Base-by-base conservation (phyloP, 495 filamentous ascomycete genomes). In the Bryoglossum gracile region DNA sequence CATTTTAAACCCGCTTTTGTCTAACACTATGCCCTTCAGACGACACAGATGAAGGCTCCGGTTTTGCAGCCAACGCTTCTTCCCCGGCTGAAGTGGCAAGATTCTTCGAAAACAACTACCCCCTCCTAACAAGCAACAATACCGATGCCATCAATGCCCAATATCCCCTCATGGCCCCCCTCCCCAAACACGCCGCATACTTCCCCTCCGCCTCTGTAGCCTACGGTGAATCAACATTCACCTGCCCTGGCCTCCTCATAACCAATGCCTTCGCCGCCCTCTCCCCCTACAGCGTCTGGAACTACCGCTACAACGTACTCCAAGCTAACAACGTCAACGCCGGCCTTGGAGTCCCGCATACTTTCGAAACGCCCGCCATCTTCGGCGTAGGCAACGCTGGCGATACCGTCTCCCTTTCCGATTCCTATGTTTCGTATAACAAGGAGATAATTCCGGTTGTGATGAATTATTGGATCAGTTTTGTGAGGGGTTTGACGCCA, bases 171-270 rank as follows among this genome's bases (percentile, higher is more conserved):
- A 62, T 63, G 46, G 36, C 53, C 57, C 4, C 43, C 35, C 36
- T 82, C 70, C 58, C 75, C 0, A 57, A 63, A 26, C 54, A 65
- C 1, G 71, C 69, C 1, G 60, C 67, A 18, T 81, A 77, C 65
- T 84, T 78, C 74, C 69, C 71, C 0, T 74, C 79, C 18, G 68
- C 73, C 10, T 70, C 71, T 46, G 68, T 72, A 19, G 77, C 76
- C 3, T 89, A 87, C 57, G 83, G 83, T 13, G 81, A 87, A 56
- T 68, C 84, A 43, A 75, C 82, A 10, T 87, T 87, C 63, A 81
- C 72, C 53, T 89, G 84, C 46, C 83, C 82, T 0, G 74, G 74
- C 1, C 66, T 83, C 21, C 75, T 70, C 58, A 64, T 81, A 63
- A 75, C 71, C 9, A 59, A 67, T 4, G 59, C 68, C 0, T 70